phyloP scores from a whole-genome alignment of 257 asterid species.

The Jaltomata sinuosa region DNA sequence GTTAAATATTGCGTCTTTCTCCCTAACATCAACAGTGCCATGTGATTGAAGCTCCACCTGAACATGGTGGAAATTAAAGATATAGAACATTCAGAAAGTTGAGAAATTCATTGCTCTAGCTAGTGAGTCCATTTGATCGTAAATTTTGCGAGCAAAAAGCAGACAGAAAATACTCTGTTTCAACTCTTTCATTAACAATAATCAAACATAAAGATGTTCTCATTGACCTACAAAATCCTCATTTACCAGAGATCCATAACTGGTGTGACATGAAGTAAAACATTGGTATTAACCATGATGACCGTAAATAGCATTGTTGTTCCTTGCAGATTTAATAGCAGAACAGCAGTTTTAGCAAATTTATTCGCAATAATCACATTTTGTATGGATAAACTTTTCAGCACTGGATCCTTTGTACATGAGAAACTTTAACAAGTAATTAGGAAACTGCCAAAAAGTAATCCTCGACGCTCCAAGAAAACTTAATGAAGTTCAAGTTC shows the following conservation, averaged over 20 bases:
- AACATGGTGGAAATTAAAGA: background rate
- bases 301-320: background rate
- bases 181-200: background rate
- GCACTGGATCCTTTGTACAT: background rate
- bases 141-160: background rate
- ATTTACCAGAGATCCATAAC: background rate
- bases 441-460: background rate
- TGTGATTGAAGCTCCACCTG: slow-evolving; percentile 82
- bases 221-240: background rate
- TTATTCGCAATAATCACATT: background rate
- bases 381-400: background rate
- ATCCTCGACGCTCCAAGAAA: background rate
- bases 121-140: background rate
- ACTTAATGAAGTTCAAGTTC: background rate
- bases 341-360: background rate
- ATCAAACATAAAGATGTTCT: background rate
- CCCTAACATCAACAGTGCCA: slow-evolving; percentile 33
- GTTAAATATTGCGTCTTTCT: slow-evolving; percentile 70
- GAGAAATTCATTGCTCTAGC: background rate
- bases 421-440: background rate
- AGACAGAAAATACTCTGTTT: background rate
- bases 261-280: background rate
- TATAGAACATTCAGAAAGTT: slow-evolving; percentile 5
- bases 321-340: background rate
- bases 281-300: background rate